These are phyloP conservation scores for Talaromyces sp. DNA, from an alignment of 2,329 filamentous ascomycete species.

Conservation along the genomic window DNA sequence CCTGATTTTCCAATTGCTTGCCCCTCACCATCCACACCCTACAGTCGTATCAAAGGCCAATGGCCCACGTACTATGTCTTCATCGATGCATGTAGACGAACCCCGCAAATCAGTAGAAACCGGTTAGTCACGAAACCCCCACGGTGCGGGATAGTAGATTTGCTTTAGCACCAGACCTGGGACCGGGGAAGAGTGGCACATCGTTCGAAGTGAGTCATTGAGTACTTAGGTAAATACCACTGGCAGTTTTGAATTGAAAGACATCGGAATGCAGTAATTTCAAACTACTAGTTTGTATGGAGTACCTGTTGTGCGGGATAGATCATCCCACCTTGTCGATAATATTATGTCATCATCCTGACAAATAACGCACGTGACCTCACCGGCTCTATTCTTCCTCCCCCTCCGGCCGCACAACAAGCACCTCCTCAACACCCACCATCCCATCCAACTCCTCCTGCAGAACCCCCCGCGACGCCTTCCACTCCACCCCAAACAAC, in stretches of 20 bases:
- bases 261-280: too few relatives aligned
- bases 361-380: background rate
- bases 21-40: background rate
- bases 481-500: constrained; percentile 53
- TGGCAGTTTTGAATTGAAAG: too few relatives aligned
- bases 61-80: too few relatives aligned
- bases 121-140: constrained; percentile 3
- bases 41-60: background rate
- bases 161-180: background rate
- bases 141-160: background rate
- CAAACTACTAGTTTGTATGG: too few relatives aligned
- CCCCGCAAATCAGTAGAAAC: background rate
- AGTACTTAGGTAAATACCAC: too few relatives aligned
- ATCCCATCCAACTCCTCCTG: constrained; percentile 33
- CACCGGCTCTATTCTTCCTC: constrained; percentile 7
- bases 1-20: too few relatives aligned
- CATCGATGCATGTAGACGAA: background rate
- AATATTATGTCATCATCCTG: background rate
- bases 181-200: background rate
- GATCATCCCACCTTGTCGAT: background rate
- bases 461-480: constrained; percentile 43
- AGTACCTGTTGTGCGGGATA: background rate
- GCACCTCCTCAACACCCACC: constrained; percentile 31
- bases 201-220: background rate
- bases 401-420: constrained; percentile 28